These are phyloP conservation scores for Tinospora cordifolia DNA, from an alignment of 164 flowering plant genomes.

Conservation along the genomic window DNA sequence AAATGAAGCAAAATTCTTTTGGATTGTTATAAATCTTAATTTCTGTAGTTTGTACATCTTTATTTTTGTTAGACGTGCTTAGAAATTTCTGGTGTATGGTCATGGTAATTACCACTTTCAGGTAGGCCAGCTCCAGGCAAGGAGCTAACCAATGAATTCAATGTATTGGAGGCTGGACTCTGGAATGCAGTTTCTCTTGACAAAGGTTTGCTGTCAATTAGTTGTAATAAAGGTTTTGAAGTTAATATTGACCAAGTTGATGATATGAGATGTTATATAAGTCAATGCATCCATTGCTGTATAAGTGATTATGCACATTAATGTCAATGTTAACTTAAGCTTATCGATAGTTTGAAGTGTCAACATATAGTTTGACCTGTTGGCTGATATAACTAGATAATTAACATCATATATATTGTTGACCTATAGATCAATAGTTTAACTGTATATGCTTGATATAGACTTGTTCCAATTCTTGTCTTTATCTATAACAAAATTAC, in stretches of 20 bases:
- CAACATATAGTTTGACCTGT: too few relatives aligned
- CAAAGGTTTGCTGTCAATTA: constrained; percentile 30
- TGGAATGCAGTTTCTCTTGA: constrained; percentile 71
- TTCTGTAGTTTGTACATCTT: neutral
- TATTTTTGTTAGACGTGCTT: neutral
- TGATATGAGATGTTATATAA: neutral
- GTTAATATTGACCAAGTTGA: neutral
- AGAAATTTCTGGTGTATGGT: neutral
- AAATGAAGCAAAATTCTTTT: neutral
- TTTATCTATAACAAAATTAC: neutral
- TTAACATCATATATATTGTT: neutral
- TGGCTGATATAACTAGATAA: too few relatives aligned
- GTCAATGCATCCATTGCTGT: too few relatives aligned
- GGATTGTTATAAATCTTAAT: neutral
- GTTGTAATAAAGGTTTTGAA: neutral
- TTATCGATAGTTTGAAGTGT: too few relatives aligned
- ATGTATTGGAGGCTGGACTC: constrained; percentile 82
- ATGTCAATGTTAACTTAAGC: too few relatives aligned
- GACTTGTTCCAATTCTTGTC: neutral
- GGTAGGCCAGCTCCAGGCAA: constrained; percentile 81
- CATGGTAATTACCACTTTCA: constrained; percentile 20
- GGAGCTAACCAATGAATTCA: constrained; percentile 76
- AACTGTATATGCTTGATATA: neutral
- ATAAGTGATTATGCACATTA: too few relatives aligned
- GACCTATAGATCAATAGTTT: neutral